Evolutionary conservation across 2,329 filamentous ascomycete species (phyloP), one percentile per base, ranked within the genome.

Genomic region (Didymella exigua): DNA sequence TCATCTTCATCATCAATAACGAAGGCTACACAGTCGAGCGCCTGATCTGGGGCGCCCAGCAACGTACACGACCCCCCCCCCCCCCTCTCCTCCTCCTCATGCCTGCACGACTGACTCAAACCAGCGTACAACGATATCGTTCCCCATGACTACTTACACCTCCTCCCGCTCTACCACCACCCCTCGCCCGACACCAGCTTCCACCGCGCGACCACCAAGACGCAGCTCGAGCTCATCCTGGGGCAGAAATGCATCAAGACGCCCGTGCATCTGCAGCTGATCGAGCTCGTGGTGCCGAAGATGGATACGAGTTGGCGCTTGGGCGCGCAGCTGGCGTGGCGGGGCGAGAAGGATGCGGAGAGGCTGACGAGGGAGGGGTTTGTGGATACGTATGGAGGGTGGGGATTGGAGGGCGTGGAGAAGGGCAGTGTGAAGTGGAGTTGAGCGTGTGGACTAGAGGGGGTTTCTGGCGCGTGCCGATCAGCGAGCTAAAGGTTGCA

Each of bases 11-110:
- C 6, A 72, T 80, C 21, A 79, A 80, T 55, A 81, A 81, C 52
- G 71, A 70, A 1, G 79, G 79, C 1, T 81, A 81, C 57, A 80
- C 78, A 0, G 73, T 80, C 53, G 79, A 81, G 68, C 62, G 79
- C 3, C 61, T 78, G 40, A 79, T 81, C 31, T 78, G 79, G 70
- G 79, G 79, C 18, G 72, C 74, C 29, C 60, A 67, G 14, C 68
- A 75, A 59, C 54, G 71, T 72, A 61, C 44, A 61, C n/a, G n/a
- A n/a, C n/a, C n/a, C n/a, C n/a, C n/a, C n/a, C n/a, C n/a, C 9
- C 53, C 19, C 49, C 10, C 27, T 36, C 19, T 43, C 11, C 10
- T 4, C 21, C 31, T 36, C 27, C 5, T 19, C 26, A n/a, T 33
- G 14, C 23, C 26, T 26, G 10, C 13, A 14, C 23, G 9, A n/a